Conservation (phyloP, 2,329 filamentous ascomycete genomes). For the Fusarium algeriense region DNA sequence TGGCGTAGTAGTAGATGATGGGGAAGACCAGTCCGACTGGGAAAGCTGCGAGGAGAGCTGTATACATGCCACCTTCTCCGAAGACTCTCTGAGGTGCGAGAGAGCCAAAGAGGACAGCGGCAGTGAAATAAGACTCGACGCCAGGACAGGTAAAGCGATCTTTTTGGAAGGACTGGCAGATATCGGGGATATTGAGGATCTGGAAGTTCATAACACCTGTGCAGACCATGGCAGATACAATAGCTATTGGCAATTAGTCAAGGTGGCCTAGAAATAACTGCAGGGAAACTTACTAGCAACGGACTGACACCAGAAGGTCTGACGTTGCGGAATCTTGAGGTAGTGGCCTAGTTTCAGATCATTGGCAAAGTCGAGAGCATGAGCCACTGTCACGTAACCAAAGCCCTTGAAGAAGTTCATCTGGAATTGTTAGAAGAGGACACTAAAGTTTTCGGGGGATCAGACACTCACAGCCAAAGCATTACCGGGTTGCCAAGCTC, state of each 20-base stretch:
- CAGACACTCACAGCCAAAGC: conserved; percentile 50
- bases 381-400: conserved; percentile 54
- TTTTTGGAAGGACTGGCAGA: conserved; percentile 53
- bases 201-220: conserved; percentile 56
- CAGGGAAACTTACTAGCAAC: conserved; percentile 41
- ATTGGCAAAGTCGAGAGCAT: conserved; percentile 53
- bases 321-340: conserved; percentile 58
- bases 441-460: fast-evolving
- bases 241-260: conserved; percentile 14
- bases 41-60: conserved; percentile 55
- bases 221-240: conserved; percentile 53
- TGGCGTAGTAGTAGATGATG: conserved; percentile 53
- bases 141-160: conserved; percentile 55
- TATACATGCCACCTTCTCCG: conserved; percentile 53
- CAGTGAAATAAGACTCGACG: conserved; percentile 56
- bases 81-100: conserved; percentile 55
- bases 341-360: conserved; percentile 57
- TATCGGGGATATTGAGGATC: conserved; percentile 50
- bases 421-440: not conserved
- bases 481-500: conserved; percentile 57
- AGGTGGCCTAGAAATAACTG: fast-evolving
- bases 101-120: conserved; percentile 57
- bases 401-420: conserved; percentile 63
- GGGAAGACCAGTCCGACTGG: conserved; percentile 55
- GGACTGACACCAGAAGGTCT: conserved; percentile 53